These are phyloP conservation scores for Pyrus bretschneideri DNA, from an alignment of 306 rosid genomes.

Conservation along the genomic window DNA sequence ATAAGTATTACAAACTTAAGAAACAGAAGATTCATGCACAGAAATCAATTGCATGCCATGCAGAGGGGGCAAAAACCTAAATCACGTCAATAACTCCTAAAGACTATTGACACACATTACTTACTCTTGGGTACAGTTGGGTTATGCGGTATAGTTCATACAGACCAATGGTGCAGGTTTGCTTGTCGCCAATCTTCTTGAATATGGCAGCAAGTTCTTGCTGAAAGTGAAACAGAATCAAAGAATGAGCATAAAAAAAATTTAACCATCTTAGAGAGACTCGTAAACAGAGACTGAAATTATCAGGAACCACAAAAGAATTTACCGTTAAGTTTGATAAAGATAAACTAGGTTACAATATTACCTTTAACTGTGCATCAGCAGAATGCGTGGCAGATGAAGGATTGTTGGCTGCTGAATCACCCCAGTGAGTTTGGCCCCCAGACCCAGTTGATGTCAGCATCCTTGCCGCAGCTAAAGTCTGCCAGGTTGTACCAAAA, in stretches of 20 bases:
- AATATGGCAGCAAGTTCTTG: slow-evolving; percentile 99
- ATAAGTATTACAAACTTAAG: slow-evolving; percentile 12
- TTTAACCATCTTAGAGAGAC: not conserved
- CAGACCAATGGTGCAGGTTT: slow-evolving; percentile 92
- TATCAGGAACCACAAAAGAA: no score
- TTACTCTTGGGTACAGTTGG: slow-evolving; percentile 90
- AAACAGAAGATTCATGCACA: slow-evolving; percentile 1
- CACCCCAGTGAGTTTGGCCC: slow-evolving; percentile 94
- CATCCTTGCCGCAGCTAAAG: slow-evolving; percentile 98
- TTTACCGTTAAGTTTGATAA: not conserved
- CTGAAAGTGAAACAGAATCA: slow-evolving; percentile 34
- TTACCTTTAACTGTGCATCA: slow-evolving; percentile 92
- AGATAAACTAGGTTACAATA: not conserved
- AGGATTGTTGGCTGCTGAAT: slow-evolving; percentile 78
- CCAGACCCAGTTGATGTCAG: slow-evolving; percentile 94
- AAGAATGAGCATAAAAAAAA: not conserved
- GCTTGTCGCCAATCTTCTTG: slow-evolving; percentile 99
- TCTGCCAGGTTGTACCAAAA: slow-evolving; percentile 35
- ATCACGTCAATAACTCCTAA: not conserved
- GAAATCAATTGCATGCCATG: not conserved
- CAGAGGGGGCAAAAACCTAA: not conserved
- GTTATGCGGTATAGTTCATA: slow-evolving; percentile 88
- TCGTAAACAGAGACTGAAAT: no score
- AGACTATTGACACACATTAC: not conserved
- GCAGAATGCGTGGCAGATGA: slow-evolving; percentile 85